phyloP scores from a whole-genome alignment of 2,329 filamentous ascomycete genomes.

The Aureobasidium subglaciale region DNA sequence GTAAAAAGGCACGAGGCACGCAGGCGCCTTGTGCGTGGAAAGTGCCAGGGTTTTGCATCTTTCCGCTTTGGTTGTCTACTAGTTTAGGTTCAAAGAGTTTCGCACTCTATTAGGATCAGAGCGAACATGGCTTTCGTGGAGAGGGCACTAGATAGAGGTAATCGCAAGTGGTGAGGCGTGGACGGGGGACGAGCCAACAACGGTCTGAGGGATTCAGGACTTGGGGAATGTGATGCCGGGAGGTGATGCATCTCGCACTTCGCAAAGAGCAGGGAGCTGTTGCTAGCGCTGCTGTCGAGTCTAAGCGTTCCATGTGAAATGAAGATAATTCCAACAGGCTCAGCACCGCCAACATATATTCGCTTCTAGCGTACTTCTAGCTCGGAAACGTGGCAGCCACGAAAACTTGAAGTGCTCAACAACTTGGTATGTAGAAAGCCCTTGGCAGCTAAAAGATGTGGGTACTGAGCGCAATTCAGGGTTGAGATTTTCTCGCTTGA shows the following conservation, averaged over 20 bases:
- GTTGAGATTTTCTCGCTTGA: conserved; percentile 7
- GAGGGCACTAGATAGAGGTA: conserved; percentile 6
- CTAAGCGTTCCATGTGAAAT: conserved; percentile 9
- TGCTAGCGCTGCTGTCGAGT: conserved; percentile 11
- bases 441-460: not conserved
- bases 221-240: not conserved
- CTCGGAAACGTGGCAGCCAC: conserved; percentile 14
- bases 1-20: conserved; percentile 8
- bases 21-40: not conserved
- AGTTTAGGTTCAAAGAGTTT: conserved; percentile 11
- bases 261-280: not conserved
- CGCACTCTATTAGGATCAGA: conserved; percentile 1
- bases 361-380: conserved; percentile 14
- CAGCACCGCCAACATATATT: not conserved
- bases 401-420: not conserved
- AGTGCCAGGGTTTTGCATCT: conserved; percentile 2
- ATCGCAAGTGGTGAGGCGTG: not conserved
- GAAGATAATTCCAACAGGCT: conserved; percentile 4
- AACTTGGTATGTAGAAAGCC: not conserved
- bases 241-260: not conserved
- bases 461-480: not conserved
- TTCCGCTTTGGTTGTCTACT: conserved; percentile 9
- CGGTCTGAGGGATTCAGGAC: not conserved
- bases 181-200: conserved; percentile 5
- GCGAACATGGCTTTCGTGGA: conserved; percentile 1